These are phyloP conservation scores for Candida lessepsii DNA, from an alignment of 805 yeast species.

Conservation along the genomic window DNA sequence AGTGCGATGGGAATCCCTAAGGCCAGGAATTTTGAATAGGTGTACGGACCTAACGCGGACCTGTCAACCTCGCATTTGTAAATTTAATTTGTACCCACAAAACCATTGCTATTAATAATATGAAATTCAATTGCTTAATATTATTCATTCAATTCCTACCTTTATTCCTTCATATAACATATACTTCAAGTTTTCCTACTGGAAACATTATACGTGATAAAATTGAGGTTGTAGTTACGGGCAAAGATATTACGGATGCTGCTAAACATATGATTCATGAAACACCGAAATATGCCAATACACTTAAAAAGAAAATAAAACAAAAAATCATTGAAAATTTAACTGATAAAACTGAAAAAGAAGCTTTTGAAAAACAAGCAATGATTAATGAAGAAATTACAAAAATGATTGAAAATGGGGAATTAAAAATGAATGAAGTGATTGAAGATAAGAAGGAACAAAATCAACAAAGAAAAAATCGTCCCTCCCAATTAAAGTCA, in stretches of 20 bases:
- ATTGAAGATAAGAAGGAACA: not conserved
- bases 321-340: constrained; percentile 14
- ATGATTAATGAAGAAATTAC: constrained; percentile 4
- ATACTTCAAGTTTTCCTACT: no score
- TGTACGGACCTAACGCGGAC: no score
- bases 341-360: constrained; percentile 17
- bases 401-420: constrained; percentile 2
- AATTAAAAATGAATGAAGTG: not conserved
- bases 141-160: no score
- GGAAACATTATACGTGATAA: constrained; percentile 9
- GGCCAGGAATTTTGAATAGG: not conserved
- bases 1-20: constrained; percentile 18
- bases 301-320: constrained; percentile 15
- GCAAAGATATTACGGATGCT: constrained; percentile 17
- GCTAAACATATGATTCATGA: constrained; percentile 17
- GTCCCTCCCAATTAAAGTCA: constrained; percentile 6
- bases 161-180: no score
- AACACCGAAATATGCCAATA: constrained; percentile 18
- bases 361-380: constrained; percentile 23
- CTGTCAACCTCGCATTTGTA: no score
- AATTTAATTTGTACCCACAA: not conserved
- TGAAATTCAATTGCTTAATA: not conserved
- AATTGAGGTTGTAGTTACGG: constrained; percentile 18
- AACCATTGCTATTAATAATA: no score
- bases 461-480: not conserved